Evolutionary conservation across 208 protist species (phyloP), one percentile per base, ranked within the genome.

Genomic region (Acanthamoeba divionensis): DNA sequence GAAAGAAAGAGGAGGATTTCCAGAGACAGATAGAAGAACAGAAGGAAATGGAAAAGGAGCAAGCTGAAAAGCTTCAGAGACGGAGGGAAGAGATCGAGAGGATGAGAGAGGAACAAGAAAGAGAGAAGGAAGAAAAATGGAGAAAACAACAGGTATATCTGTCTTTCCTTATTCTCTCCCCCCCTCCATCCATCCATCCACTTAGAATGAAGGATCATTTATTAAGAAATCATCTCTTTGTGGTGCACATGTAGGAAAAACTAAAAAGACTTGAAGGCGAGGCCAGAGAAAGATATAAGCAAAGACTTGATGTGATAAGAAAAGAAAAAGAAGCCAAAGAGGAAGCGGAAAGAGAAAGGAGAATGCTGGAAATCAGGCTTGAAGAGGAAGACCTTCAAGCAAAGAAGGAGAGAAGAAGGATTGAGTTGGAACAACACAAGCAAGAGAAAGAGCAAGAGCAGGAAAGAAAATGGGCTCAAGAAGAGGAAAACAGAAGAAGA

Each of bases 261-360:
- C 79, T 87, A n/a, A 87, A 87, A 60, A 15, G 57, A 9, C 79
- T 87, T 60, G 79, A 87, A n/a, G 79, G 79, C 79, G 79, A 87
- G 57, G 57, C 50, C 33, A 87, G 69, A 60, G 79, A 87, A 60
- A 21, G 36, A 24, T 87, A 87, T 60, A 10, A 24, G 13, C 79
- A 69, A 44, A 31, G 41, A 24, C 33, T 87, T 8, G 79, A 87
- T 52, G 9, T 55, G 38, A 41, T 67, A 24, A 8, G 33, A 10
- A 3, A 44, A 15, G 79, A 87, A 38, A n/a, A n/a, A n/a, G 36
- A n/a, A n/a, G n/a, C n/a, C n/a, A n/a, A n/a, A n/a, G n/a, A n/a
- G n/a, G n/a, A n/a, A n/a, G n/a, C n/a, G 36, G 62, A 69, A n/a
- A n/a, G 62, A n/a, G 9, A 10, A 31, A n/a, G 62, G 10, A 13